Evolutionary conservation across 1,284 basidiomycete genomes (phyloP).

Genomic region (Microbotryum silenes-acaulis): DNA sequence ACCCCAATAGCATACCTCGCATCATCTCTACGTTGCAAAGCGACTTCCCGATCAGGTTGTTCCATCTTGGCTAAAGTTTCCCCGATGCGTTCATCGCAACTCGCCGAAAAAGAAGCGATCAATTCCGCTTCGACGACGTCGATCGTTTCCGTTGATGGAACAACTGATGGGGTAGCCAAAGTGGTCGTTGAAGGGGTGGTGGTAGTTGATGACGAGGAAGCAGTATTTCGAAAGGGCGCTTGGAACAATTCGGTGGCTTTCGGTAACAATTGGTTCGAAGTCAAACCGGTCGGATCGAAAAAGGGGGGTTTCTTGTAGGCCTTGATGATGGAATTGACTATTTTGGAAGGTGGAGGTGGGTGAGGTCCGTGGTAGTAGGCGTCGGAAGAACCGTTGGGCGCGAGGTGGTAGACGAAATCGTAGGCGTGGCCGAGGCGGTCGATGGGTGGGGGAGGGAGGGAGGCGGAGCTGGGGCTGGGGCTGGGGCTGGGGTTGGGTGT

Average conservation of each 20-base stretch:
- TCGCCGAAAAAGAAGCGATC: conserved; percentile 24
- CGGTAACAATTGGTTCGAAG: conserved; percentile 11
- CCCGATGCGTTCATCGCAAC: conserved; percentile 24
- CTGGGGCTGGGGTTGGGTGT: too few species aligned
- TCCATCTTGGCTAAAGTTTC: conserved; percentile 4
- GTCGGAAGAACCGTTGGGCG: conserved; percentile 18
- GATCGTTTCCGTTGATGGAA: too few species aligned
- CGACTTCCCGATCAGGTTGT: too few species aligned
- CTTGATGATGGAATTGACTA: conserved; percentile 18
- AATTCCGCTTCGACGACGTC: not conserved
- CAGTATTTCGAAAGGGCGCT: too few species aligned
- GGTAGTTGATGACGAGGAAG: too few species aligned
- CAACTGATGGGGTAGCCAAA: too few species aligned
- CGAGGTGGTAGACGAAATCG: conserved; percentile 25
- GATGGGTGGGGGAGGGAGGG: too few species aligned
- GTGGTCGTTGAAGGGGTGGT: too few species aligned
- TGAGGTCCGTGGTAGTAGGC: conserved; percentile 30
- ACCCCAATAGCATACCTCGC: too few species aligned
- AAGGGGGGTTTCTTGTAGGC: conserved; percentile 15
- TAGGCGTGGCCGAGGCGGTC: conserved; percentile 15
- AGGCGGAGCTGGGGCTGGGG: too few species aligned
- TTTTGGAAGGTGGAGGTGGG: conserved; percentile 24
- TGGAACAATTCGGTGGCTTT: conserved; percentile 3
- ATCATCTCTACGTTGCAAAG: too few species aligned
- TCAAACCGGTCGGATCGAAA: conserved; percentile 20